Conservation (phyloP, 306 rosid species). For the Citrullus amarus region DNA sequence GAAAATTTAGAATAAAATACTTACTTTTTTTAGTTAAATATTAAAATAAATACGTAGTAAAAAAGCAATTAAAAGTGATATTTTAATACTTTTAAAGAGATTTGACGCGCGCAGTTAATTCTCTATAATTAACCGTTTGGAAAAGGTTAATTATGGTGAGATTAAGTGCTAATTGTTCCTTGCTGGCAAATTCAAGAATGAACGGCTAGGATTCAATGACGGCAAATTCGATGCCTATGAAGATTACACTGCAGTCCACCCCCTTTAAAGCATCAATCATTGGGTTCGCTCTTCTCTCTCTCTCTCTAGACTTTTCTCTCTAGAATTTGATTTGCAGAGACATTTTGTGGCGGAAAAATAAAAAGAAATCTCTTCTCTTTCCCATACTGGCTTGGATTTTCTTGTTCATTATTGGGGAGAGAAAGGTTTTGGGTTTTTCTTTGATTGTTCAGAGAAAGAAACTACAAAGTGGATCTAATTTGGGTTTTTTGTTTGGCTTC, state of each 20-base stretch:
- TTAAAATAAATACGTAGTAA: no score
- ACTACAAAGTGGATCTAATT: neutral
- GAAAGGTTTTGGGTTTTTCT: neutral
- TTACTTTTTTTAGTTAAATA: no score
- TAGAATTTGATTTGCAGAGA: constrained; percentile 5
- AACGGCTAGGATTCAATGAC: constrained; percentile 33
- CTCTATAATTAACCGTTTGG: neutral
- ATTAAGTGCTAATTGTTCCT: constrained; percentile 24
- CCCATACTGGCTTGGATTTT: constrained; percentile 31
- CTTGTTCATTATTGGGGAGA: constrained; percentile 11
- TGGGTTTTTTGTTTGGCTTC: neutral
- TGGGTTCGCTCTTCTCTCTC: constrained; percentile 5
- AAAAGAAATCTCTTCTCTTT: constrained; percentile 21
- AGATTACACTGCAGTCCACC: constrained; percentile 32
- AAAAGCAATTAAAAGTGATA: neutral
- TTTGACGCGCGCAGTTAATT: neutral
- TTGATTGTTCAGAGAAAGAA: neutral
- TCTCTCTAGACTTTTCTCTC: constrained; percentile 20
- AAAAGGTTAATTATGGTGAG: neutral
- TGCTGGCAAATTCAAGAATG: constrained; percentile 60
- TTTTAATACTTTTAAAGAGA: neutral
- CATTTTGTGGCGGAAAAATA: neutral
- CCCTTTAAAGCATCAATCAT: constrained; percentile 31
- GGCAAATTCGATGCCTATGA: constrained; percentile 21
- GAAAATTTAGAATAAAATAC: no score